phyloP scores from a whole-genome alignment of 1,139 yeast genomes.

The Kodamaea anthophila region DNA sequence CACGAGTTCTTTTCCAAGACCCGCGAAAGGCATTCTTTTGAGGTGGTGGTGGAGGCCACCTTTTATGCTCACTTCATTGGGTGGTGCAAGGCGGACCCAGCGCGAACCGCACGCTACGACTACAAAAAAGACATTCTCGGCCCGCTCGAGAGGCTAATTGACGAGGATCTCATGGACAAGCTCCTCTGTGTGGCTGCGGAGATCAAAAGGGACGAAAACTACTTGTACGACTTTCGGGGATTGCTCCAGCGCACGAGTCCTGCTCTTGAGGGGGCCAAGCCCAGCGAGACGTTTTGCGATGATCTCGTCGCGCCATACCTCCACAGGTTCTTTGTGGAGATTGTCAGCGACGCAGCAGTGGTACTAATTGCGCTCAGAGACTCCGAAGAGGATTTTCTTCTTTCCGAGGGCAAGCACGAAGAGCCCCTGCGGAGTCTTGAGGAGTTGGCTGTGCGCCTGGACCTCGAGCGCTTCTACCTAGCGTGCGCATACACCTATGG shows the following conservation, averaged over 20 bases:
- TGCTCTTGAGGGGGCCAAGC: conserved; percentile 37
- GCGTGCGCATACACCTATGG: conserved; percentile 67
- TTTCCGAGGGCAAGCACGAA: conserved; percentile 37
- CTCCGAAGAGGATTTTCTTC: conserved; percentile 75
- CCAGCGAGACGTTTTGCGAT: conserved; percentile 23
- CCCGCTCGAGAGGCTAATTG: conserved; percentile 34
- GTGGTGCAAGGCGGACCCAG: conserved; percentile 54
- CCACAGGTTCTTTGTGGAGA: conserved; percentile 51
- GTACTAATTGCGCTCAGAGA: conserved; percentile 75
- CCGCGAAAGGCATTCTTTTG: conserved; percentile 53
- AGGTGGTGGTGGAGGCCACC: conserved; percentile 41
- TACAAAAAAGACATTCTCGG: conserved; percentile 40
- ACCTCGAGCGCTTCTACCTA: conserved; percentile 80
- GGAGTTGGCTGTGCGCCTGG: conserved; percentile 65
- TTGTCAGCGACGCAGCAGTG: conserved; percentile 71
- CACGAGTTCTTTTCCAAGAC: too few relatives aligned
- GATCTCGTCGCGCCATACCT: conserved; percentile 36
- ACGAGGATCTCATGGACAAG: conserved; percentile 75
- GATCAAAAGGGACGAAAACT: conserved; percentile 37
- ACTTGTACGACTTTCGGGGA: conserved; percentile 58
- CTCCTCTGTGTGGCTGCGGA: conserved; percentile 68
- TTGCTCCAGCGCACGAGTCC: conserved; percentile 65
- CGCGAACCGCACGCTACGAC: conserved; percentile 47
- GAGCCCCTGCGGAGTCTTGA: conserved; percentile 24
- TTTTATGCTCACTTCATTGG: conserved; percentile 62